These are phyloP conservation scores for Calonectria hawksworthii DNA, from an alignment of 2,329 filamentous ascomycete genomes.

Conservation along the genomic window DNA sequence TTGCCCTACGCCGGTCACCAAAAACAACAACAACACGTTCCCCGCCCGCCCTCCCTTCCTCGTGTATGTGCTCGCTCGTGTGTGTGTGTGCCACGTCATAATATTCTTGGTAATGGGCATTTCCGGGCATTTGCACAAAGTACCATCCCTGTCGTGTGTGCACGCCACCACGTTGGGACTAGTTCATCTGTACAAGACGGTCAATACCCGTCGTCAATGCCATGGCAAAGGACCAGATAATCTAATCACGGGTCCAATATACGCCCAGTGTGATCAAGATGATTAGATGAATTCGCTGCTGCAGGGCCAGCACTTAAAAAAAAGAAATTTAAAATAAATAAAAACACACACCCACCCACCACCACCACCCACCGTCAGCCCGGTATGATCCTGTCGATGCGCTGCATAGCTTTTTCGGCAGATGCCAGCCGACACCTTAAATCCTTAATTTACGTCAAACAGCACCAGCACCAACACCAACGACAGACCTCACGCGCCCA, in stretches of 20 bases:
- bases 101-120: neutral
- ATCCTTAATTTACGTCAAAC: neutral
- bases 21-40: neutral
- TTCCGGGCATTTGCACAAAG: neutral
- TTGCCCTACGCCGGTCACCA: neutral
- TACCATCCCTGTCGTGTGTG: neutral
- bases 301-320: neutral
- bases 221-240: neutral
- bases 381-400: neutral
- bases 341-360: neutral
- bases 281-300: neutral
- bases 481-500: neutral
- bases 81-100: neutral
- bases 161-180: neutral
- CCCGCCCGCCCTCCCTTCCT: neutral
- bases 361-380: neutral
- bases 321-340: neutral
- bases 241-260: neutral
- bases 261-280: neutral
- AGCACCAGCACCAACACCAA: neutral
- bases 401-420: neutral
- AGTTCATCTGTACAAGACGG: neutral
- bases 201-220: neutral
- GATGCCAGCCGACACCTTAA: neutral
- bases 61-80: neutral